A percentile compares a stretch with the other conserved stretches of the same genome.
Conservation (phyloP, 2,329 filamentous ascomycete species). For the Microsporum audouinii region DNA sequence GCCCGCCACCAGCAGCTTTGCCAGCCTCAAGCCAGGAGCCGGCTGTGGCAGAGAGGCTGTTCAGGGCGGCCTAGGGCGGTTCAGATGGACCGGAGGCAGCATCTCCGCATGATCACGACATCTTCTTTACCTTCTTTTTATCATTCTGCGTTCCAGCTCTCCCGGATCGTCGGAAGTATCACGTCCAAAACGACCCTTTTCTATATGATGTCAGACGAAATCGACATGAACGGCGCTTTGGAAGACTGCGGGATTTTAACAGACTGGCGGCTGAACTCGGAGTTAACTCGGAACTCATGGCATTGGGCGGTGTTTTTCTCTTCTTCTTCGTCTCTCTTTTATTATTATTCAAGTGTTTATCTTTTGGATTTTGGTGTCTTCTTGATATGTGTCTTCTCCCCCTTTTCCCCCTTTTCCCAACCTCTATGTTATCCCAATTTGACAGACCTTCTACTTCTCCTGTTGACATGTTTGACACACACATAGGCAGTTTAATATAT, state of each 20-base stretch:
- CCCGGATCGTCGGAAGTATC: neutral
- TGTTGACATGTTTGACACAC: neutral
- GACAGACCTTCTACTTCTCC: neutral
- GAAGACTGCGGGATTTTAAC: conserved; percentile 1
- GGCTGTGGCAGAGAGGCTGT: conserved; percentile 37
- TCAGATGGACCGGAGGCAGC: conserved; percentile 34
- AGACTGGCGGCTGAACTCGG: neutral
- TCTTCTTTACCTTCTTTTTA: neutral
- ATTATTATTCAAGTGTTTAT: neutral
- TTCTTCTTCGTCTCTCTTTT: neutral
- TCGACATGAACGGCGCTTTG: neutral
- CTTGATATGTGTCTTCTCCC: neutral
- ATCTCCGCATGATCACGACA: conserved; percentile 23
- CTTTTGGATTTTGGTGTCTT: neutral
- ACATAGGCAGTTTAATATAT: neutral
- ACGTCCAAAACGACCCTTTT: neutral
- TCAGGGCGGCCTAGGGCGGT: conserved; percentile 32
- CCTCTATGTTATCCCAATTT: neutral
- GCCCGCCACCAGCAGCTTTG: conserved; percentile 18
- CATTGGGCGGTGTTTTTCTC: neutral
- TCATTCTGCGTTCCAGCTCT: neutral
- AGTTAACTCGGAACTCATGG: neutral
- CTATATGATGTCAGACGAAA: neutral
- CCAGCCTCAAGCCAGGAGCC: conserved; percentile 20
- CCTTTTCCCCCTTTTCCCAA: neutral